A percentile compares a stretch with the other conserved stretches of the same genome.
Evolutionary conservation across 2,329 filamentous ascomycete species (phyloP).

Genomic region (Botrytis fabae): DNA sequence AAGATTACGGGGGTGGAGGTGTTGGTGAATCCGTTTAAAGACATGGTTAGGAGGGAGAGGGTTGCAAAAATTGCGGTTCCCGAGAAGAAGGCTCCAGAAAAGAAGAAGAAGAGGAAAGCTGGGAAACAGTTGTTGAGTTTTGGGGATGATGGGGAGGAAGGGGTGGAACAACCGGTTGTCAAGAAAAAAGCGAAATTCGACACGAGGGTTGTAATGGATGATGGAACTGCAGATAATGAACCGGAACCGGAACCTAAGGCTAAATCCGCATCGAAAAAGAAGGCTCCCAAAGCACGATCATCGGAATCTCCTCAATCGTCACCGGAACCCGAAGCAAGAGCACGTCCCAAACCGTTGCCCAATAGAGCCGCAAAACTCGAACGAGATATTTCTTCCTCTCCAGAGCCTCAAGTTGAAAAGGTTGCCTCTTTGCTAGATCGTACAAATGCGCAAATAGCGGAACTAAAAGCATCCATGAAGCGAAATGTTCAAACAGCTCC

Average conservation of each 20-base stretch:
- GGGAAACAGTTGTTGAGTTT: slow-evolving; percentile 80
- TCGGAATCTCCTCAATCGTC: slow-evolving; percentile 43
- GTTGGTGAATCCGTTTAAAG: slow-evolving; percentile 77
- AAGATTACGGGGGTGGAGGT: slow-evolving; percentile 75
- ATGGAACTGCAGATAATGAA: slow-evolving; percentile 45
- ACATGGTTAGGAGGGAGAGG: slow-evolving; percentile 70
- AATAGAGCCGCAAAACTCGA: slow-evolving; percentile 41
- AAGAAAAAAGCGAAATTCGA: slow-evolving; percentile 79
- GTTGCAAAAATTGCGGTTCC: slow-evolving; percentile 53
- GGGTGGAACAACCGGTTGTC: slow-evolving; percentile 54
- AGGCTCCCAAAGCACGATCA: slow-evolving; percentile 38
- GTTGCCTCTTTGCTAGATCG: slow-evolving; percentile 55
- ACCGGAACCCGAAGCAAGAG: slow-evolving; percentile 42
- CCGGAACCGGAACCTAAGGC: slow-evolving; percentile 39
- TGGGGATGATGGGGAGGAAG: slow-evolving; percentile 63
- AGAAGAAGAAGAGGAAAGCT: slow-evolving; percentile 69
- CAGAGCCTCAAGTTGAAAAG: slow-evolving; percentile 42
- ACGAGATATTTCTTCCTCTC: slow-evolving; percentile 42
- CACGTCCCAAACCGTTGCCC: slow-evolving; percentile 33
- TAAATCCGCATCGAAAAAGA: slow-evolving; percentile 39
- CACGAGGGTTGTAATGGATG: slow-evolving; percentile 67
- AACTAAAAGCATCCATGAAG: slow-evolving; percentile 79
- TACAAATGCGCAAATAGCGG: slow-evolving; percentile 78
- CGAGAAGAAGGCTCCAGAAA: slow-evolving; percentile 47
- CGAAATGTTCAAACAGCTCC: slow-evolving; percentile 56